Evolutionary conservation across 805 yeast species (phyloP), one percentile per base, ranked within the genome.

Genomic region (Cephaloascus albidus): DNA sequence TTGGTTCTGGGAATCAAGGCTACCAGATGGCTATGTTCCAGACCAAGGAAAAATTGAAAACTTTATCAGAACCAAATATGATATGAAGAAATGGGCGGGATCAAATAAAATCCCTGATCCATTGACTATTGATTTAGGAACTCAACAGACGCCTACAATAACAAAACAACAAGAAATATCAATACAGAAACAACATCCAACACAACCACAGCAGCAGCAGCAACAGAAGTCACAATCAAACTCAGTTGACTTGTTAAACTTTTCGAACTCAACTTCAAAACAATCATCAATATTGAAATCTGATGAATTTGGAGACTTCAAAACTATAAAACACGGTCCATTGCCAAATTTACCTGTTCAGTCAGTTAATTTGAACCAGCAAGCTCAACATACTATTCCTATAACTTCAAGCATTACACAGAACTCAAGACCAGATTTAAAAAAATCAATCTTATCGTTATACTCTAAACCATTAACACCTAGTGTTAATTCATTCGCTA

Each of bases 51-150:
- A 88, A 60, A 76, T 93, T 50, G 94, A 83, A 47, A 87, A 83
- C 57, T 93, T 88, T 59, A 88, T 93, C 41, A 73, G 93, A 50
- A 88, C 95, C 10, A 93, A 93, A 58, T 93, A 93, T 57, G 97
- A 88, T 48, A 56, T 82, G 63, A 86, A 81, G 60, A 84, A 89
- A 53, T 93, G 98, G 98, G 78, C 73, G 2, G 61, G 69, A 8
- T 65, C 78, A n/a, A 20, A 64, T 3, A 54, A 56, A 10, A 56
- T 79, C 15, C 87, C 89, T 2, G 79, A 81, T 49, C 87, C 90
- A 3, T 54, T 65, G 44, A 49, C 71, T 4, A 50, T 70, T 28
- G 37, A 14, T 30, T 19, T 15, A 36, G 35, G 5, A 16, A n/a
- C n/a, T n/a, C n/a, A n/a, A n/a, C n/a, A n/a, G n/a, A n/a, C n/a